Conservation (phyloP, 129 eudicot species). For the Pittosporum tobira region DNA sequence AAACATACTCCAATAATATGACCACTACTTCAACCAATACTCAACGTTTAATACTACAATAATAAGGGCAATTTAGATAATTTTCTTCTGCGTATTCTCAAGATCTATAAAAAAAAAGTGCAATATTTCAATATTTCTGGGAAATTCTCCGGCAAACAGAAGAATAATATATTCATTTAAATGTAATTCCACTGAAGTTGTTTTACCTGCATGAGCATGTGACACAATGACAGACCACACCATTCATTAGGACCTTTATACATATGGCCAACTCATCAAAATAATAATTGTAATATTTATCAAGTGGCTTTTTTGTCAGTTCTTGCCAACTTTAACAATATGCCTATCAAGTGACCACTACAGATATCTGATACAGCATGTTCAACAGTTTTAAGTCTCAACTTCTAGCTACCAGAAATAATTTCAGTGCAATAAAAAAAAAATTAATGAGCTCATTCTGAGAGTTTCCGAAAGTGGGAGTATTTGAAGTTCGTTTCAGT, state of each 20-base stretch:
- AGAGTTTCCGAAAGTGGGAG: neutral
- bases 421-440: neutral
- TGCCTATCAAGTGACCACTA: conserved; percentile 18
- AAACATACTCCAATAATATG: no score
- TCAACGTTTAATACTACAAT: no score
- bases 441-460: neutral
- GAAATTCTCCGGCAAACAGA: neutral
- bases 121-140: no score
- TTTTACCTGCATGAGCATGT: conserved; percentile 28
- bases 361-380: conserved; percentile 4
- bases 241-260: conserved; percentile 24
- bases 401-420: neutral
- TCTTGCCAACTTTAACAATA: conserved; percentile 24
- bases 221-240: conserved; percentile 9
- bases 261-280: conserved; percentile 34
- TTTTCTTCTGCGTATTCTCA: no score
- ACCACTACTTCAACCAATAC: no score
- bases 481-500: neutral
- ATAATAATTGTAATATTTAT: conserved; percentile 6
- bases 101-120: no score
- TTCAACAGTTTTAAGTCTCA: conserved; percentile 7
- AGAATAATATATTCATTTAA: neutral
- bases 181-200: conserved; percentile 7
- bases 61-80: no score
- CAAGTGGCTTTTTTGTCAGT: conserved; percentile 43